phyloP scores from a whole-genome alignment of 306 rosid species.

The Cicer cuneatum region DNA sequence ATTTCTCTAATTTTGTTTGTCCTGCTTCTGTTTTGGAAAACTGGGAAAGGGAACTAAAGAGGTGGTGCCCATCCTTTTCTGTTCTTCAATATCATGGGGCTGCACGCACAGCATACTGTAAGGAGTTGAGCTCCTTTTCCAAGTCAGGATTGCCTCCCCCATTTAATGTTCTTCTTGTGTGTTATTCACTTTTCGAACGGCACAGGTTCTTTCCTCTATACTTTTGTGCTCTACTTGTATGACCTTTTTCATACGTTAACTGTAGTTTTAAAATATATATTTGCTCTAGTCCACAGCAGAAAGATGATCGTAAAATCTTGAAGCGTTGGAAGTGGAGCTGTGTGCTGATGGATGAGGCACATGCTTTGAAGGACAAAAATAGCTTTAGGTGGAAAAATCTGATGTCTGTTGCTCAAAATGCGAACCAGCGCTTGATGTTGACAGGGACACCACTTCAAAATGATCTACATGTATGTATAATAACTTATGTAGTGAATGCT shows the following conservation, averaged over 20 bases:
- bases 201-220: slow-evolving; percentile 71
- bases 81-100: slow-evolving; percentile 92
- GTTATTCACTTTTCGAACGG: slow-evolving; percentile 95
- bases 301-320: slow-evolving; percentile 90
- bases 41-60: slow-evolving; percentile 94
- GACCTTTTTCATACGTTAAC: slow-evolving; percentile 18
- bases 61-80: slow-evolving; percentile 91
- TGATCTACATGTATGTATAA: slow-evolving; percentile 82
- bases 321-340: slow-evolving; percentile 98
- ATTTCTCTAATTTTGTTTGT: slow-evolving; percentile 61
- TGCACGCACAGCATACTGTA: slow-evolving; percentile 72
- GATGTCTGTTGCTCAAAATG: slow-evolving; percentile 90
- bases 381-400: slow-evolving; percentile 97
- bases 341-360: slow-evolving; percentile 99
- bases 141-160: slow-evolving; percentile 89
- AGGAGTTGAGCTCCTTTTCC: slow-evolving; percentile 77
- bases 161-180: slow-evolving; percentile 92
- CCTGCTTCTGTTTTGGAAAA: slow-evolving; percentile 99
- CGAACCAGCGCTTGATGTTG: slow-evolving; percentile 93
- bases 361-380: slow-evolving; percentile 93
- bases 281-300: slow-evolving; percentile 86
- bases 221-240: neutral
- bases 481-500: slow-evolving; percentile 30
- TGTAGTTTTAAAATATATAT: slow-evolving; percentile 47
- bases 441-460: slow-evolving; percentile 98